Base-by-base conservation (phyloP, 2,329 filamentous ascomycete genomes). In the Dactylellina drechsleri region DNA sequence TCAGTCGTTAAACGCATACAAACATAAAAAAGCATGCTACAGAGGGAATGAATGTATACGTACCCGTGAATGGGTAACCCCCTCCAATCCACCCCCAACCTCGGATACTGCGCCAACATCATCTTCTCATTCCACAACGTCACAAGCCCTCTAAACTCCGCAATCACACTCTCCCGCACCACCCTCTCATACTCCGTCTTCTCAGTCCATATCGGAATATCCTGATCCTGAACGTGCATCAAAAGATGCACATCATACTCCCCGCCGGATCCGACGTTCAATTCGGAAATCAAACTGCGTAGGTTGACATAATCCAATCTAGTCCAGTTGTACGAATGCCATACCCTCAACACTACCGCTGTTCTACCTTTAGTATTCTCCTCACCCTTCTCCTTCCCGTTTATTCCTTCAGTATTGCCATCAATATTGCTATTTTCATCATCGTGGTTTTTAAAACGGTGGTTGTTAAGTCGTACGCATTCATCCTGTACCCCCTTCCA, bases 71-170 rank as follows among this genome's bases (percentile, higher is more conserved):
- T 89, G 0, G 92, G 91, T 66, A 96, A 85, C 59, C 91, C 87
- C 68, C 86, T 85, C 77, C 86, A 85, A 15, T 67, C 47, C 40
- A n/a, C 92, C 80, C 92, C 90, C 26, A 97, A 89, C 57, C 91
- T 92, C 61, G 95, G 91, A 82, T 98, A 99, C 79, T 96, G 86
- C 70, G 93, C 87, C 62, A 90, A 86, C 93, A 98, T 97, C 82
- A 97, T 93, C 23, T 91, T 90, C 82, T 96, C 93, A 0, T 92
- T 95, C 95, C 95, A 99, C 5, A 98, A 86, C 0, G 92, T 96
- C 18, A 91, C 91, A 80, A 99, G 89, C 54, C 92, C 92, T 78
- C 87, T 90, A 83, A 99, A 97, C 80, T 99, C 95, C 77, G 88
- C 86, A 0, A 95, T 91, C 12, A 94, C 86, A 26, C 87, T 87